Conservation (phyloP, 805 yeast species). For the Starmerella stigmatis region DNA sequence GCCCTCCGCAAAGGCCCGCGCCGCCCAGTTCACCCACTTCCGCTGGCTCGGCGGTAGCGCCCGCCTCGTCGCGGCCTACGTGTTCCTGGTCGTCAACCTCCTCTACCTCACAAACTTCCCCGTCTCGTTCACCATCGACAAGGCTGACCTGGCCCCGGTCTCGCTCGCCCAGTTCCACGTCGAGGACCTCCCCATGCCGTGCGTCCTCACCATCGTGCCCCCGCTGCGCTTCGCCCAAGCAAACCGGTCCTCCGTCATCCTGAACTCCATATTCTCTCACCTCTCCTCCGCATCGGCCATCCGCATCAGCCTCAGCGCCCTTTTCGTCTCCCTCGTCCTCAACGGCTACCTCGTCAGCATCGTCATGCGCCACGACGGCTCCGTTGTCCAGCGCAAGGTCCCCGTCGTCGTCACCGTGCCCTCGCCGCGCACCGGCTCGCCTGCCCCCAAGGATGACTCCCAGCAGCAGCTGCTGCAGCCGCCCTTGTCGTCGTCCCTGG, state of each 20-base stretch:
- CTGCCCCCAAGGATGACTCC: constrained; percentile 9
- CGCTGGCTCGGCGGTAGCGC: constrained; percentile 19
- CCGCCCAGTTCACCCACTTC: constrained; percentile 17
- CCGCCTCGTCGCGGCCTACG: constrained; percentile 26
- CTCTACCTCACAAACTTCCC: constrained; percentile 30
- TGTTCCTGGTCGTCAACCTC: constrained; percentile 31
- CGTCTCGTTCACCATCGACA: constrained; percentile 25
- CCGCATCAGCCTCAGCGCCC: constrained; percentile 50
- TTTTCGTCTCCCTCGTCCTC: constrained; percentile 64
- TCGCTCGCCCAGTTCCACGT: constrained; percentile 15
- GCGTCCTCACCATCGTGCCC: constrained; percentile 33
- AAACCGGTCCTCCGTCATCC: constrained; percentile 13
- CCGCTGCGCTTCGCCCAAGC: constrained; percentile 30
- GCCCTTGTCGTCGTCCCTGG: too few species aligned
- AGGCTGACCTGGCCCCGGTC: constrained; percentile 19
- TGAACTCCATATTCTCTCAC: constrained; percentile 11
- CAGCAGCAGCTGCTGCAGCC: not conserved
- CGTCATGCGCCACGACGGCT: constrained; percentile 42
- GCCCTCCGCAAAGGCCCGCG: constrained; percentile 18
- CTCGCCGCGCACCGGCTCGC: constrained; percentile 22
- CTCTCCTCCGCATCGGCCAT: constrained; percentile 16
- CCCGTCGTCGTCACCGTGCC: constrained; percentile 29
- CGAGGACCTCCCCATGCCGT: constrained; percentile 16
- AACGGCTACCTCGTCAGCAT: constrained; percentile 71
- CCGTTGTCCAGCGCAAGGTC: constrained; percentile 6